phyloP scores from a whole-genome alignment of 768 basidiomycete genomes.

The Harrya chromipes region DNA sequence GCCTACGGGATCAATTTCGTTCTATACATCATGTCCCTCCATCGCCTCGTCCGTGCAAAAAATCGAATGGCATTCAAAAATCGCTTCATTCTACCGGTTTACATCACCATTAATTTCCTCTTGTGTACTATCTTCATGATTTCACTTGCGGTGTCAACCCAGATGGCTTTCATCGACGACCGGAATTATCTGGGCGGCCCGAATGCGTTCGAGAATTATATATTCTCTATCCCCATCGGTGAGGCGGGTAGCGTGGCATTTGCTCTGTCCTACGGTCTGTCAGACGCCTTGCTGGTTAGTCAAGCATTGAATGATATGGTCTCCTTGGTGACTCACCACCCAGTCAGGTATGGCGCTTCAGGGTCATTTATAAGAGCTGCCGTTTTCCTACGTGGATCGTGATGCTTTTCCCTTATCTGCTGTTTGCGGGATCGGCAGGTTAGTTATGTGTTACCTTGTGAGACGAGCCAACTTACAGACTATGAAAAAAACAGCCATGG shows the following conservation, averaged over 20 bases:
- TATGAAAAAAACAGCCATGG: neutral
- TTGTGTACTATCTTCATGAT: no score
- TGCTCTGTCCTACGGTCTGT: constrained; percentile 13
- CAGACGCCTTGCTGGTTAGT: constrained; percentile 17
- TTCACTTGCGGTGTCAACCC: no score
- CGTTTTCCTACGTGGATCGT: constrained; percentile 5
- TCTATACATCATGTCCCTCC: no score
- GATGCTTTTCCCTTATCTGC: constrained; percentile 9
- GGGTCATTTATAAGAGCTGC: constrained; percentile 14
- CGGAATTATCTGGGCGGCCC: constrained; percentile 34
- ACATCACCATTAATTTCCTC: no score
- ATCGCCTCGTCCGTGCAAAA: no score
- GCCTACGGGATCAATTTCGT: no score
- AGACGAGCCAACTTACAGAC: neutral
- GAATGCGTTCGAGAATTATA: constrained; percentile 16
- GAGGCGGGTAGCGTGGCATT: constrained; percentile 8
- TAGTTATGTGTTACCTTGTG: neutral
- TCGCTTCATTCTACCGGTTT: no score
- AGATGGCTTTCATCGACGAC: constrained; percentile 29
- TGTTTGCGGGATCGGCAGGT: constrained; percentile 9
- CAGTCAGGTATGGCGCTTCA: constrained; percentile 16
- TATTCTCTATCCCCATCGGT: constrained; percentile 23
- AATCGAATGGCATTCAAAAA: no score
- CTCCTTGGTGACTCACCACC: neutral
- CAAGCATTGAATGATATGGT: no score